These are phyloP conservation scores for Jackrogersella multiformis DNA, from an alignment of 495 filamentous ascomycete species.

Conservation along the genomic window DNA sequence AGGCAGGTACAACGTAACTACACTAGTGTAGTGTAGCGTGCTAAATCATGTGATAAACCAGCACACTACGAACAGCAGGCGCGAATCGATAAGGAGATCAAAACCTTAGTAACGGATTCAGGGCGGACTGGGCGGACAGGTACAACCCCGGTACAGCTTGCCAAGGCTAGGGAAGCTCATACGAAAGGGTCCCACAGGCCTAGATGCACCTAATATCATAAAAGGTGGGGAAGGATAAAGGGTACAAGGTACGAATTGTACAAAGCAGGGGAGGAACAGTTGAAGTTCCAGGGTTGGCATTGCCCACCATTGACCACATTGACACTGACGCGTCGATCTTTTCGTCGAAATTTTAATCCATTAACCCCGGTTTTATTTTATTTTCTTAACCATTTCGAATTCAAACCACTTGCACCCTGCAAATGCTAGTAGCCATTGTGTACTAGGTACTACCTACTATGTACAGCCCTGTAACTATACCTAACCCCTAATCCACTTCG, in stretches of 20 bases:
- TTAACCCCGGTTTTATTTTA: conserved; percentile 25
- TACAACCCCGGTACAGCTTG: conserved; percentile 30
- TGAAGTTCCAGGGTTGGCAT: too few relatives aligned
- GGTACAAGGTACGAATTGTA: conserved; percentile 13
- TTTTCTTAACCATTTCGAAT: conserved; percentile 22
- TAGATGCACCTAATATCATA: conserved; percentile 34
- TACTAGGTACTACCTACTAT: conserved; percentile 3
- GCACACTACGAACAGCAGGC: background rate
- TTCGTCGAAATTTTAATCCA: conserved; percentile 27
- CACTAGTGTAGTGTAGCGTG: background rate
- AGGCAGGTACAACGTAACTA: background rate
- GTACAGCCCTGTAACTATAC: conserved; percentile 13
- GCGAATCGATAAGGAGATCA: background rate
- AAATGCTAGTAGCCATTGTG: background rate
- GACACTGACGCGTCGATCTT: conserved; percentile 39
- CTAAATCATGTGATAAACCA: conserved; percentile 3
- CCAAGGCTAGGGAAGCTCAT: conserved; percentile 27
- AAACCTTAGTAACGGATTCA: conserved; percentile 2
- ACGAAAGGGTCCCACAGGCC: conserved; percentile 23
- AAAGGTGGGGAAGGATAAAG: conserved; percentile 7
- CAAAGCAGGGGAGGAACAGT: too few relatives aligned
- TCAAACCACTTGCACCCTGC: background rate
- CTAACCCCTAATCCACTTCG: conserved; percentile 20
- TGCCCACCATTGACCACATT: too few relatives aligned
- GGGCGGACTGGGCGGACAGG: conserved; percentile 5